Percentiles rank a stretch among this genome's conserved stretches.
Conservation (phyloP, 257 asterid species). For the Nicotiana noctiflora region DNA sequence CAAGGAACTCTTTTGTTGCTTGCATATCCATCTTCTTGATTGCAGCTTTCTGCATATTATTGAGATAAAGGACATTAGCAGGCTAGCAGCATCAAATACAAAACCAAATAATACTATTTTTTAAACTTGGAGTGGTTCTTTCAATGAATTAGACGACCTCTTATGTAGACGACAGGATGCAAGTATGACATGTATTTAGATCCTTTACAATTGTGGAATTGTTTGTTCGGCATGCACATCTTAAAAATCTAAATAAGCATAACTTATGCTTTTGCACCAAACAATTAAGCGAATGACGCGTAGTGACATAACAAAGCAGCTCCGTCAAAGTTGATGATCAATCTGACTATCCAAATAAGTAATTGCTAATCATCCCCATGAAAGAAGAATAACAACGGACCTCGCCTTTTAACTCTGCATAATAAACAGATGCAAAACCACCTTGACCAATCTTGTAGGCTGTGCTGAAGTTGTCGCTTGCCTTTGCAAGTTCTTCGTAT, state of each 20-base stretch:
- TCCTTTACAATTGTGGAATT: too few species aligned
- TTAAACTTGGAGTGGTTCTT: too few species aligned
- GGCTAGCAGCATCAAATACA: background rate
- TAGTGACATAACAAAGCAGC: background rate
- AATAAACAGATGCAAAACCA: constrained; percentile 63
- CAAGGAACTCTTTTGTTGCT: constrained; percentile 21
- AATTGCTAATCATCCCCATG: background rate
- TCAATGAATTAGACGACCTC: background rate
- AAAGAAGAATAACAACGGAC: constrained; percentile 27
- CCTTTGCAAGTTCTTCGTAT: constrained; percentile 60
- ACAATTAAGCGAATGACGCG: background rate
- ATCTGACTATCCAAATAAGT: background rate
- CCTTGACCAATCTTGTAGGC: constrained; percentile 71
- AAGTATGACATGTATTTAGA: too few species aligned
- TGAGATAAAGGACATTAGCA: background rate
- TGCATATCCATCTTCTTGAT: constrained; percentile 87
- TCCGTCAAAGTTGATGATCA: background rate
- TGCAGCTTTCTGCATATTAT: constrained; percentile 59
- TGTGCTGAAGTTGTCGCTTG: constrained; percentile 47
- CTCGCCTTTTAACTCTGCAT: constrained; percentile 78
- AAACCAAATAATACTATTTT: background rate
- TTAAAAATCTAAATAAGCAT: too few species aligned
- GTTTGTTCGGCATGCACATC: too few species aligned
- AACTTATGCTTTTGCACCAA: background rate
- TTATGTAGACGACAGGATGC: background rate